A percentile compares a stretch with the other conserved stretches of the same genome.
Conservation (phyloP, 23 red algal species). For the Agarophyton chilense region DNA sequence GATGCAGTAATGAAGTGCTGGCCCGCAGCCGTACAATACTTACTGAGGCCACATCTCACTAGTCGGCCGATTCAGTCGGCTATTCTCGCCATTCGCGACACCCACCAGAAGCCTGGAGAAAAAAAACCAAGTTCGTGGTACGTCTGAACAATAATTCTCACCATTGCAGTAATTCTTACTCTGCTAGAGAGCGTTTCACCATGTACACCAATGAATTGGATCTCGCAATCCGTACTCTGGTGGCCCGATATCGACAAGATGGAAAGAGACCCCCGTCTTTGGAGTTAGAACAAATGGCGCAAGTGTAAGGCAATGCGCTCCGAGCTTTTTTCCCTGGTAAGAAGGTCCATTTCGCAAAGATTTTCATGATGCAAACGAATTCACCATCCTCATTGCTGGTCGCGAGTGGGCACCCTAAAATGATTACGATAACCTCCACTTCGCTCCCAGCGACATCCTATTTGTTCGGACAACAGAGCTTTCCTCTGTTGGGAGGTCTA, state of each 20-base stretch:
- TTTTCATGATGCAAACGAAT: background rate
- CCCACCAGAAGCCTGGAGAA: background rate
- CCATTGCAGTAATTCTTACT: conserved; percentile 14
- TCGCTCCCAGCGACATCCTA: background rate
- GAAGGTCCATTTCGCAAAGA: background rate
- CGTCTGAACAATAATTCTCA: background rate
- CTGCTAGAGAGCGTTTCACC: background rate
- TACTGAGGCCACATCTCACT: conserved; percentile 17
- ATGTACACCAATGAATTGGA: conserved; percentile 7
- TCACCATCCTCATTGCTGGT: background rate
- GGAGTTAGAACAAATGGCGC: no score
- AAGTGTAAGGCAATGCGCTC: background rate
- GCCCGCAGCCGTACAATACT: conserved; percentile 34
- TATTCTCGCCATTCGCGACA: background rate
- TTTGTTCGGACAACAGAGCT: no score
- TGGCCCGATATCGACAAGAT: no score
- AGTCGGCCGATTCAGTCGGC: background rate
- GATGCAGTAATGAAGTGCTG: conserved; percentile 12
- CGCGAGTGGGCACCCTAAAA: background rate
- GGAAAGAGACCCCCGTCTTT: no score
- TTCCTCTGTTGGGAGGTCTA: no score
- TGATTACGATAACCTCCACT: background rate
- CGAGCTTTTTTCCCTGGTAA: background rate
- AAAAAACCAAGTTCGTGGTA: background rate
- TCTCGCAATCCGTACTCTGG: no score